Conservation (phyloP, 1,139 yeast species). For the Yamadazyma jaroonii region DNA sequence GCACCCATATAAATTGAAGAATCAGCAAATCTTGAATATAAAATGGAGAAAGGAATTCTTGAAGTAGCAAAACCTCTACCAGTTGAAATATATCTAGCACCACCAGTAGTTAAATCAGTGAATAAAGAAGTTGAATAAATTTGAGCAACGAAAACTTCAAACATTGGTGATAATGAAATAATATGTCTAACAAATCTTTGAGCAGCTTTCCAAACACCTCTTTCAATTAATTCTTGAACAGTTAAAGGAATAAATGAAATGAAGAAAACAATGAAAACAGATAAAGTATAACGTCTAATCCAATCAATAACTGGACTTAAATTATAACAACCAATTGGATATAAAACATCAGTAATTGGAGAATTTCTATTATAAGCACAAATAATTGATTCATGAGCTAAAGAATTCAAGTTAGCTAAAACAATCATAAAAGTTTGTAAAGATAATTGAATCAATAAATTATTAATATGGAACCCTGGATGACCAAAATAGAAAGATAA, state of each 20-base stretch:
- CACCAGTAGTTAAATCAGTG: slow-evolving; percentile 95
- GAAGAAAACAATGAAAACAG: slow-evolving; percentile 98
- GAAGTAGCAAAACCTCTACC: slow-evolving; percentile 56
- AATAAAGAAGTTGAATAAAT: slow-evolving; percentile 89
- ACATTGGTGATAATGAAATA: slow-evolving; percentile 88
- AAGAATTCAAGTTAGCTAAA: slow-evolving; percentile 83
- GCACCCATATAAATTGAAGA: slow-evolving; percentile 97
- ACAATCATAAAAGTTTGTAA: slow-evolving; percentile 92
- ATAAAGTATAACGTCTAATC: slow-evolving; percentile 95
- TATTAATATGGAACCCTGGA: slow-evolving; percentile 98
- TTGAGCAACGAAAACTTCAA: slow-evolving; percentile 98
- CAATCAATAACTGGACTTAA: slow-evolving; percentile 88
- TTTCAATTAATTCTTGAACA: slow-evolving; percentile 95
- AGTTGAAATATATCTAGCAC: slow-evolving; percentile 78
- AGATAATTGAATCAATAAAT: slow-evolving; percentile 91
- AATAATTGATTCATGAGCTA: slow-evolving; percentile 85
- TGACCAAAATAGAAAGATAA: slow-evolving; percentile 97
- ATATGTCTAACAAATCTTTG: slow-evolving; percentile 90
- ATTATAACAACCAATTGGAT: slow-evolving; percentile 94
- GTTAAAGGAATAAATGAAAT: slow-evolving; percentile 94
- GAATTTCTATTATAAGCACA: slow-evolving; percentile 81
- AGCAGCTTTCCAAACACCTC: slow-evolving; percentile 95
- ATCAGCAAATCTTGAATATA: slow-evolving; percentile 85
- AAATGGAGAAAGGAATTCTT: slow-evolving; percentile 34
- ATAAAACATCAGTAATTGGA: slow-evolving; percentile 81